Evolutionary conservation across 2,329 filamentous ascomycete species (phyloP).

Genomic region (Colletotrichum sp.): DNA sequence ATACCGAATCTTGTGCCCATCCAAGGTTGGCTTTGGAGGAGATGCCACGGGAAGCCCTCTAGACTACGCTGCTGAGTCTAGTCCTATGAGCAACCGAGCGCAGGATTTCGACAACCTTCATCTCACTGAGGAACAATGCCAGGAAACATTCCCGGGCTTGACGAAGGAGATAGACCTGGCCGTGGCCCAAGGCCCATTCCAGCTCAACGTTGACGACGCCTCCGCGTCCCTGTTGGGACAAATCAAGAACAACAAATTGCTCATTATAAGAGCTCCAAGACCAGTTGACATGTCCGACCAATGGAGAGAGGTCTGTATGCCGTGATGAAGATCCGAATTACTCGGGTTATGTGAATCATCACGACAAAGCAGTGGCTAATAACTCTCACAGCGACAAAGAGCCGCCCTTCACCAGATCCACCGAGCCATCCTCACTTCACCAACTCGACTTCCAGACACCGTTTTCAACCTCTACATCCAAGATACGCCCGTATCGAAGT

Average conservation of each 20-base stretch:
- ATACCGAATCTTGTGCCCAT: background rate
- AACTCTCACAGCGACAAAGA: slow-evolving; percentile 42
- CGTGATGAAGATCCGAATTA: background rate
- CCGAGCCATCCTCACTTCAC: slow-evolving; percentile 55
- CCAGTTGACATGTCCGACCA: slow-evolving; percentile 44
- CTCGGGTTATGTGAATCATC: background rate
- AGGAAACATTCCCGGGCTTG: slow-evolving; percentile 49
- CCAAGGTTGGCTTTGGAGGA: background rate
- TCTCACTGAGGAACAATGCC: slow-evolving; percentile 49
- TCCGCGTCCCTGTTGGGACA: slow-evolving; percentile 43
- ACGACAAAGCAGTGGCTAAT: background rate
- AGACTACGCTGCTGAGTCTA: background rate
- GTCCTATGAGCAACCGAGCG: background rate
- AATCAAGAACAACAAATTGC: slow-evolving; percentile 37
- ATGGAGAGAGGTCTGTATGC: slow-evolving; percentile 42
- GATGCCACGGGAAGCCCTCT: background rate
- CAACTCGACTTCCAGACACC: slow-evolving; percentile 52
- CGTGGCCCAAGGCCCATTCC: slow-evolving; percentile 49
- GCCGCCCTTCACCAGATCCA: slow-evolving; percentile 61
- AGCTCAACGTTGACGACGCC: slow-evolving; percentile 32
- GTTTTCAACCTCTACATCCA: slow-evolving; percentile 58
- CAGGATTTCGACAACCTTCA: slow-evolving; percentile 35
- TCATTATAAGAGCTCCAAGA: slow-evolving; percentile 47
- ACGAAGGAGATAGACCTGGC: slow-evolving; percentile 50
- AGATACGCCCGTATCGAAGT: slow-evolving; percentile 49